Evolutionary conservation across 2,329 filamentous ascomycete genomes (phyloP), one percentile per base, ranked within the genome.

Genomic region (Nannizzia gypsea): DNA sequence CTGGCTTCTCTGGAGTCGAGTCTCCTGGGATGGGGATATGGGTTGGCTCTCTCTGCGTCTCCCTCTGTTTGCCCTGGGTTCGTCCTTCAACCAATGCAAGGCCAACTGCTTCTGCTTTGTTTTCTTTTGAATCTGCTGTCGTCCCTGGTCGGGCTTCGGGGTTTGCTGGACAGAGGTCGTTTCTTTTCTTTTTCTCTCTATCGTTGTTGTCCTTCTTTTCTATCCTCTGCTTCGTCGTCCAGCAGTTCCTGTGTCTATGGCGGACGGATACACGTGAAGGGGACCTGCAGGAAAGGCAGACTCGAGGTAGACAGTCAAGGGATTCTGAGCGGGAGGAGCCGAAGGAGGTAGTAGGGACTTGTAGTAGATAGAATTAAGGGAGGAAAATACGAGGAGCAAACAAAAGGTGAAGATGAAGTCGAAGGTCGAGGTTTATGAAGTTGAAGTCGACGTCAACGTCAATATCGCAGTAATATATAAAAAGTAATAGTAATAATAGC

Each of bases 111-210:
- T 31, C 31, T 36, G 31, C 31, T 26, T 24, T n/a, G 8, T 52
- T 24, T 17, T 6, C 15, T 52, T 52, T 31, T 22, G 22, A 17
- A 22, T 11, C 48, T 24, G 13, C n/a, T 26, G 8, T 52, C n/a
- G n/a, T n/a, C n/a, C n/a, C n/a, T n/a, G 50, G 15, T 34, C 15
- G 50, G 50, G 50, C 24, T 54, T 54, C 50, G 50, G 50, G 50
- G 8, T 54, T 34, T 54, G 50, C 13, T 13, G 24, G 31, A n/a
- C 31, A 36, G 31, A 36, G 31, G 31, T 36, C 31, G 31, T 36
- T 36, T 36, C 31, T 36, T 36, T 36, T 36, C 17, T 26, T 50
- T 50, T 20, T 15, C 22, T 50, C 22, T 26, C 22, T 50, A 11
- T 44, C 3, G 42, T 46, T 1, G 42, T 46, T 11, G 31, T 46